phyloP scores from a whole-genome alignment of 2,329 filamentous ascomycete species.

The Gliomastix tumulicola region DNA sequence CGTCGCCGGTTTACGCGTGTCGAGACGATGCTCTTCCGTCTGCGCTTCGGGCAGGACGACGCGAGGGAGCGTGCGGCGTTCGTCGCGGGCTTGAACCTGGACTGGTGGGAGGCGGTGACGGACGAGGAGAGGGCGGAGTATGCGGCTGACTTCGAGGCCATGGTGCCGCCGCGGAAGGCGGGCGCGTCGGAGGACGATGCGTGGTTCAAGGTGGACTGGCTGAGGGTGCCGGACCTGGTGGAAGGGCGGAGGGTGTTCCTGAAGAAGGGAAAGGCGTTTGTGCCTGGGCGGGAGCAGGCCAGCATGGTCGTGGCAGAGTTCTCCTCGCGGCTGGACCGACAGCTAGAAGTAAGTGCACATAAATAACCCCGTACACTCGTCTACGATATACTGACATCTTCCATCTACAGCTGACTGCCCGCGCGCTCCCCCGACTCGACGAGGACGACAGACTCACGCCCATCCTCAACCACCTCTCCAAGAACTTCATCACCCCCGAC shows the following conservation, averaged over 20 bases:
- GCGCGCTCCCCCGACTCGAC: conserved; percentile 83
- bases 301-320: conserved; percentile 90
- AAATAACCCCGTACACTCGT: too few relatives aligned
- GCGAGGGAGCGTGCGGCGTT: conserved; percentile 66
- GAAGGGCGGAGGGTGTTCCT: conserved; percentile 73
- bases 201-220: conserved; percentile 98
- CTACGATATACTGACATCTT: too few relatives aligned
- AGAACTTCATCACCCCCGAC: conserved; percentile 91
- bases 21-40: conserved; percentile 82
- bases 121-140: conserved; percentile 70
- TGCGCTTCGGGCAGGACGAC: conserved; percentile 76
- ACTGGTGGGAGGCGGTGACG: conserved; percentile 83
- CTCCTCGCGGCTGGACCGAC: conserved; percentile 67
- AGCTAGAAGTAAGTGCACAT: conserved; percentile 67
- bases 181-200: conserved; percentile 61
- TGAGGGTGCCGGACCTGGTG: conserved; percentile 82
- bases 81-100: conserved; percentile 67
- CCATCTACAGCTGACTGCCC: conserved; percentile 66
- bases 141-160: conserved; percentile 52
- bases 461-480: conserved; percentile 71
- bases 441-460: conserved; percentile 85
- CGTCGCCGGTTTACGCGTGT: conserved; percentile 78
- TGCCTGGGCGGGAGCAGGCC: conserved; percentile 78
- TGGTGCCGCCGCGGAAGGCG: conserved; percentile 26
- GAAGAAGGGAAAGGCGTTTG: conserved; percentile 79